Base-by-base conservation (phyloP, 2,329 filamentous ascomycete species). In the Dactylellina haptotyla region DNA sequence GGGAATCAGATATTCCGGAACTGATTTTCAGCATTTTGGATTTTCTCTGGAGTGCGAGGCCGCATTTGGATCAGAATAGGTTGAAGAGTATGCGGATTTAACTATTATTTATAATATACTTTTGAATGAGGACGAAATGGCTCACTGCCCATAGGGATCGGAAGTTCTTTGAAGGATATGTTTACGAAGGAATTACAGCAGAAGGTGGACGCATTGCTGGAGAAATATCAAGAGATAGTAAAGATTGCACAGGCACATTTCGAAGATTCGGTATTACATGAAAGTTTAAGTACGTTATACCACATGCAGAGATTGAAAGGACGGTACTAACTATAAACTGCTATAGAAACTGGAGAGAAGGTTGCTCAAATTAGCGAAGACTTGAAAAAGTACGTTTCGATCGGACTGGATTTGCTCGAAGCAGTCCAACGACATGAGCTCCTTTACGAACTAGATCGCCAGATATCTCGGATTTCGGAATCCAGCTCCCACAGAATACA, bases 81-180 rank as follows among this genome's bases (percentile, higher is more conserved):
- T 1, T 65, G 3, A 65, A 65, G 39, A 65, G 61, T 65, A 50
- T n/a, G n/a, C n/a, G n/a, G n/a, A n/a, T n/a, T n/a, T n/a, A n/a
- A n/a, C n/a, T n/a, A n/a, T n/a, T n/a, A n/a, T n/a, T n/a, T n/a
- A n/a, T n/a, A n/a, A n/a, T n/a, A n/a, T n/a, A n/a, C n/a, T n/a
- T n/a, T n/a, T n/a, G n/a, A n/a, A n/a, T n/a, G n/a, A n/a, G n/a
- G n/a, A n/a, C n/a, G n/a, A n/a, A n/a, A n/a, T n/a, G n/a, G n/a
- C n/a, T n/a, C n/a, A n/a, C n/a, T n/a, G n/a, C n/a, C n/a, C n/a
- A n/a, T n/a, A n/a, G n/a, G n/a, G n/a, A n/a, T n/a, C n/a, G n/a
- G n/a, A n/a, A n/a, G n/a, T n/a, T n/a, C n/a, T n/a, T n/a, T n/a
- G n/a, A n/a, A n/a, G n/a, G n/a, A n/a, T n/a, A n/a, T n/a, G n/a